Base-by-base conservation (phyloP, 768 basidiomycete species). In the Multifurca ochricompacta region DNA sequence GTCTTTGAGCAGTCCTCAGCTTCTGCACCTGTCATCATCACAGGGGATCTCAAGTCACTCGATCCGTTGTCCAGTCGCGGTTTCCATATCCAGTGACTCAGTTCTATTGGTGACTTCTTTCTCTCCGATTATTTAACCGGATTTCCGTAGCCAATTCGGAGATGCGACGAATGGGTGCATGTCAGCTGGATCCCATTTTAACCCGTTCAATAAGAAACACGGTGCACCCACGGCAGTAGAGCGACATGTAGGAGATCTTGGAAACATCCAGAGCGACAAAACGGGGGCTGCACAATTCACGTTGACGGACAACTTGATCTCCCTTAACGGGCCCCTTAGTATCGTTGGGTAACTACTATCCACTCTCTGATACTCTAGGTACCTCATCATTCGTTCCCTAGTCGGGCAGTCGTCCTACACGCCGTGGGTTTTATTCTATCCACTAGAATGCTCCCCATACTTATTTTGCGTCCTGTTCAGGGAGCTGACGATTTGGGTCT, bases 401-500 rank as follows among this genome's bases (percentile, higher is more conserved):
- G 82, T 8, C 85, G 87, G 42, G 74, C 82, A 42, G 76, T 91
- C 48, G 87, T 91, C 1, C 73, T 92, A 34, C 90, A 91, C 70
- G 77, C 76, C 51, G 83, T 83, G 61, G 53, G 72, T 67, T 27
- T 32, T 21, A 45, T 39, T 30, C 14, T 36, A 49, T 60, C 16
- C 43, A 56, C 59, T 43, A 11, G 11, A 21, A 30, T 13, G 14
- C 14, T 27, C 4, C 5, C 11, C 23, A 2, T 5, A 2, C 34
- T 27, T 21, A 19, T 30, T 18, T 19, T 50, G 37, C 4, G 30
- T 18, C 19, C 19, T 16, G n/a, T 32, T n/a, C 59, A 82, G 82
- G 86, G 87, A 3, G 77, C 78, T 16, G 90, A 92, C 64, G 90
- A 92, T 63, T 74, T 91, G 46, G 90, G 88, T n/a, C 72, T 69